A percentile compares a stretch with the other conserved stretches of the same genome.
These are phyloP conservation scores for Fusarium oxysporum DNA, from an alignment of 2,329 filamentous ascomycete genomes.

Conservation along the genomic window DNA sequence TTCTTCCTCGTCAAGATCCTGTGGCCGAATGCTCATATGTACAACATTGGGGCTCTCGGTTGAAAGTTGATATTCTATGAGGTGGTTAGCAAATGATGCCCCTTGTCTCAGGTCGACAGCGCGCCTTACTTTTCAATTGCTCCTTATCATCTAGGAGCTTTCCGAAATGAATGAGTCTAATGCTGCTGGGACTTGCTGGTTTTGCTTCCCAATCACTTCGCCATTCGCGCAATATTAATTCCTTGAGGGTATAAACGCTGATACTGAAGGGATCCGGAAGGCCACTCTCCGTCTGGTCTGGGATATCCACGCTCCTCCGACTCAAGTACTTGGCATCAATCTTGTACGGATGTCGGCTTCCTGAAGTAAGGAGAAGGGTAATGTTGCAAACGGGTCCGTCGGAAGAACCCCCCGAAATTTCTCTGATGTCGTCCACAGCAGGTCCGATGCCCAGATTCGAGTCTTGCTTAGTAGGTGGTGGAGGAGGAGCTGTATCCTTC, in stretches of 20 bases:
- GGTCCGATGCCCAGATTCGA: conserved; percentile 57
- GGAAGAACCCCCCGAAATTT: conserved; percentile 46
- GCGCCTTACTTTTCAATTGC: conserved; percentile 78
- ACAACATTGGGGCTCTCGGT: conserved; percentile 82
- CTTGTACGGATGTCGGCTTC: conserved; percentile 88
- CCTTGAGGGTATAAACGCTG: conserved; percentile 93
- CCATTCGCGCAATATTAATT: conserved; percentile 94
- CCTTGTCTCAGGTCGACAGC: background rate
- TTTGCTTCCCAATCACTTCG: conserved; percentile 89
- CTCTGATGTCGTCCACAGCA: conserved; percentile 56
- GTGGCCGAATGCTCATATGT: conserved; percentile 93
- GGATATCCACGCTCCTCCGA: conserved; percentile 82
- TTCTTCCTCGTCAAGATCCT: conserved; percentile 86
- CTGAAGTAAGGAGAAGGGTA: conserved; percentile 83
- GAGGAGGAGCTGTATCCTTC: conserved; percentile 45
- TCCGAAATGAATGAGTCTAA: conserved; percentile 91
- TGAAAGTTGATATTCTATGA: conserved; percentile 84
- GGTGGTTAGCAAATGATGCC: conserved; percentile 3
- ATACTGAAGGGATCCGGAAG: conserved; percentile 85
- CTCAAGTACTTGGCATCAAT: conserved; percentile 88
- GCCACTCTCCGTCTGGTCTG: conserved; percentile 70
- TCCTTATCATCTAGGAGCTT: conserved; percentile 91
- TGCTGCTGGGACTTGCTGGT: conserved; percentile 87
- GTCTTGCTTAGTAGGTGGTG: conserved; percentile 50
- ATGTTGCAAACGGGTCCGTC: conserved; percentile 72